Evolutionary conservation across 805 yeast genomes (phyloP), one percentile per base, ranked within the genome.

Genomic region (Pichia pseudocactophila): DNA sequence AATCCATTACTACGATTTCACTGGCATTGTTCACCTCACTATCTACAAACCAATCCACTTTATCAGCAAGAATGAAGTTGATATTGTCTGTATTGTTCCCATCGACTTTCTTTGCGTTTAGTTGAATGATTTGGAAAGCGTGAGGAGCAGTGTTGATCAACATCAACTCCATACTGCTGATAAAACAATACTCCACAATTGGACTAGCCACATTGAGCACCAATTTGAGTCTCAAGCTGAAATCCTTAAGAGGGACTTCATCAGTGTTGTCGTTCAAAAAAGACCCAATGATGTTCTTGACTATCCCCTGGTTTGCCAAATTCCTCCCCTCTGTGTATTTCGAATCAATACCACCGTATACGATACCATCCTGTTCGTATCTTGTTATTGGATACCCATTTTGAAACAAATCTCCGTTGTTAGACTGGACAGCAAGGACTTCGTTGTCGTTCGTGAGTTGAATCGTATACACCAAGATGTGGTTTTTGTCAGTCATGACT

Each of bases 401-500:
- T 42, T 64, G 68, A 25, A 62, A 50, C 7, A 61, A 37, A 39
- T 52, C 53, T 6, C 62, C 63, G 20, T 52, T 57, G 15, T 43
- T 43, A 19, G 56, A 53, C 45, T 56, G 63, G 2, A 64, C 49
- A 1, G 57, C 52, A 17, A 63, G 48, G 20, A 61, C 37, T 38
- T 64, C 68, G 38, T 58, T 56, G 18, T 44, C 54, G 38, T 45
- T 57, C 17, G 43, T 61, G 42, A 40, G 57, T 51, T 43, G 57
- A 42, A 64, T 50, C 34, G 69, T 73, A 47, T 68, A 75, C 26
- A 73, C 60, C 30, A 72, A 52, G n/a, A 73, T 47, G 38, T 60
- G 66, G 43, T 65, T 63, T 7, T 47, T 44, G 25, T 63, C 52
- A 1, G 78, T 70, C 44, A 63, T 63, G 7, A 72, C 55, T 36